phyloP scores from a whole-genome alignment of 371 early-diverging fungal genomes.

The Syncephalis plumigaleata region DNA sequence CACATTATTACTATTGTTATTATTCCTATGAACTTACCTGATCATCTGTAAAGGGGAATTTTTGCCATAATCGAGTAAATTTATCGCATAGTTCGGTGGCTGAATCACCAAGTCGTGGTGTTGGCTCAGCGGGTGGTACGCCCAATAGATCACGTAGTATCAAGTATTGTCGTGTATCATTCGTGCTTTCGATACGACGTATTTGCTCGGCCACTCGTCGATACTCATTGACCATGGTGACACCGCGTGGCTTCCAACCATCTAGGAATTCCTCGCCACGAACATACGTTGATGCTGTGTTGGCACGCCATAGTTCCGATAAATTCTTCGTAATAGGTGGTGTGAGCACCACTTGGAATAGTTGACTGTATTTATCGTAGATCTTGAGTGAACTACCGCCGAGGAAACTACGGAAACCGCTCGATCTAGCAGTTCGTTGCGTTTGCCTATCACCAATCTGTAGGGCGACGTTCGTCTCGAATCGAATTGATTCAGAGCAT shows the following conservation, averaged over 20 bases:
- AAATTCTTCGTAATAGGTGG: slow-evolving; percentile 35
- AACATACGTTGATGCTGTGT: slow-evolving; percentile 57
- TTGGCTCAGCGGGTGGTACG: background rate
- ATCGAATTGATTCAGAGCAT: slow-evolving; percentile 30
- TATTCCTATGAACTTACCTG: background rate
- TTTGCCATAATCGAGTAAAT: slow-evolving; percentile 1
- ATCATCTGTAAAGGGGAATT: background rate
- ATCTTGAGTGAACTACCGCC: slow-evolving; percentile 10
- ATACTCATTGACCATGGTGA: slow-evolving; percentile 46
- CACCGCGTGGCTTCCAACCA: slow-evolving; percentile 57
- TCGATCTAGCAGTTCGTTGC: slow-evolving; percentile 17
- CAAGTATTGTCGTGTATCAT: slow-evolving; percentile 16
- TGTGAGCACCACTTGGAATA: slow-evolving; percentile 31
- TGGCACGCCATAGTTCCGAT: slow-evolving; percentile 51
- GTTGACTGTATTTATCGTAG: slow-evolving; percentile 25
- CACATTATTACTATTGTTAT: too few species aligned
- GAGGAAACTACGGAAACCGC: slow-evolving; percentile 14
- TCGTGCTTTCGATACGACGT: slow-evolving; percentile 22
- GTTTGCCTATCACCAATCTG: slow-evolving; percentile 41
- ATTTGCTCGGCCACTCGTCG: slow-evolving; percentile 19
- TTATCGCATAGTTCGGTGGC: background rate
- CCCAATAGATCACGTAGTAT: background rate
- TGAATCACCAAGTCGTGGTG: background rate
- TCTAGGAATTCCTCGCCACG: slow-evolving; percentile 71
- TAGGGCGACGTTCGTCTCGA: slow-evolving; percentile 42